Evolutionary conservation across 2,329 filamentous ascomycete species (phyloP).

Genomic region (Ascochyta clinopodiicola): DNA sequence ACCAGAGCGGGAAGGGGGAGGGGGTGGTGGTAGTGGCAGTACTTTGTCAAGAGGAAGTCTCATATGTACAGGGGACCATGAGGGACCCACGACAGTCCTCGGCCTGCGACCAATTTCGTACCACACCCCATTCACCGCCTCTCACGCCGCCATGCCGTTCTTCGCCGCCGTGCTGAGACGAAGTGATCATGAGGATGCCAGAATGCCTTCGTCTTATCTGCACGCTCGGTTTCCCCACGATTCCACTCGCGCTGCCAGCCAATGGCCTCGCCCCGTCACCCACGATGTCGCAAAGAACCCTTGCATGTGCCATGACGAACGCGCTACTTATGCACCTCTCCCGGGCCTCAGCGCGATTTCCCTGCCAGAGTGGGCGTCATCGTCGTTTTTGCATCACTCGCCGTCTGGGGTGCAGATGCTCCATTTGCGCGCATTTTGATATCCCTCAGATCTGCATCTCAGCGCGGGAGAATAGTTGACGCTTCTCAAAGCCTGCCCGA

Average conservation of each 20-base stretch:
- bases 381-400: constrained; percentile 19
- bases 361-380: constrained; percentile 12
- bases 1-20: constrained; percentile 8
- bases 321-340: constrained; percentile 20
- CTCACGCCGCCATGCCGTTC: constrained; percentile 14
- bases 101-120: constrained; percentile 11
- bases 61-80: constrained; percentile 4
- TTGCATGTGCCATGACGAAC: constrained; percentile 21
- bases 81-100: constrained; percentile 1
- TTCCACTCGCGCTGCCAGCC: constrained; percentile 16
- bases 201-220: constrained; percentile 21
- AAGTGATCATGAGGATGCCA: constrained; percentile 19
- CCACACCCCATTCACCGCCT: constrained; percentile 19
- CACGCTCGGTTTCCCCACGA: constrained; percentile 18
- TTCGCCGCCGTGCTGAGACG: constrained; percentile 19
- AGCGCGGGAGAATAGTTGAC: constrained; percentile 4
- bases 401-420: constrained; percentile 30
- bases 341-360: constrained; percentile 10
- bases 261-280: constrained; percentile 9
- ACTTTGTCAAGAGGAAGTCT: constrained; percentile 7
- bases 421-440: constrained; percentile 4
- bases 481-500: background rate
- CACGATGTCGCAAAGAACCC: constrained; percentile 16
- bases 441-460: constrained; percentile 20
- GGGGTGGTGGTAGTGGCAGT: background rate